phyloP scores from a whole-genome alignment of 768 basidiomycete species.

The Phanerodontia chrysosporium region DNA sequence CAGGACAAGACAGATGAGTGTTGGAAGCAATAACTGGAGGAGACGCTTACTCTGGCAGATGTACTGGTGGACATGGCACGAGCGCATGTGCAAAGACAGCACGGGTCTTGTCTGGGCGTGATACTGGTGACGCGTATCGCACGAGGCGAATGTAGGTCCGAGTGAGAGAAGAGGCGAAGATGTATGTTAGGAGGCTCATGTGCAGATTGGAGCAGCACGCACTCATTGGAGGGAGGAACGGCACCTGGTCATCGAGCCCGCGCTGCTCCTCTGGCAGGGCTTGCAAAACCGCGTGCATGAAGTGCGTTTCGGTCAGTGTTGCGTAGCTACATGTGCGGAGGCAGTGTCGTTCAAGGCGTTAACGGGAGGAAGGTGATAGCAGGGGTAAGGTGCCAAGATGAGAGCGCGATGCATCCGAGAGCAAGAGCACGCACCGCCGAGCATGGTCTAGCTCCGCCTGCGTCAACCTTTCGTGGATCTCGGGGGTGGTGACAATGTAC shows the following conservation, averaged over 20 bases:
- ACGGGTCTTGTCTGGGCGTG: slow-evolving; percentile 67
- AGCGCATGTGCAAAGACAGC: slow-evolving; percentile 84
- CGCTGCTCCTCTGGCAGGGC: slow-evolving; percentile 75
- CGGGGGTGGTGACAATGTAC: slow-evolving; percentile 65
- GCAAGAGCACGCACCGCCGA: slow-evolving; percentile 46
- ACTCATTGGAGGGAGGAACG: slow-evolving; percentile 77
- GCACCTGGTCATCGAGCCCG: slow-evolving; percentile 68
- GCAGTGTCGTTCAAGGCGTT: no score
- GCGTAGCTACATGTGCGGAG: slow-evolving; percentile 52
- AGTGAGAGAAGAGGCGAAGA: neutral
- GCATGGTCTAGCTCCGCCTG: slow-evolving; percentile 81
- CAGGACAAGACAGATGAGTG: no score
- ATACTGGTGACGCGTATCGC: slow-evolving; percentile 63
- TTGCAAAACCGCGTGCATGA: slow-evolving; percentile 75
- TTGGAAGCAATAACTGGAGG: neutral
- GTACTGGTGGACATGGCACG: slow-evolving; percentile 60
- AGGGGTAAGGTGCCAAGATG: no score
- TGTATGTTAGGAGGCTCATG: neutral
- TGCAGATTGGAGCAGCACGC: slow-evolving; percentile 21
- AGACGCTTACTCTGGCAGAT: slow-evolving; percentile 62
- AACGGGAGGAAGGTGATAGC: no score
- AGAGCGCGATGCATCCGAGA: neutral
- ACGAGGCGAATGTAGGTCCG: neutral
- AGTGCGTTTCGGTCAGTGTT: slow-evolving; percentile 71
- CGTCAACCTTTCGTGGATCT: slow-evolving; percentile 74